A percentile compares a stretch with the other conserved stretches of the same genome.
These are phyloP conservation scores for Albatrellus ellisii DNA, from an alignment of 768 basidiomycete species.

Conservation along the genomic window DNA sequence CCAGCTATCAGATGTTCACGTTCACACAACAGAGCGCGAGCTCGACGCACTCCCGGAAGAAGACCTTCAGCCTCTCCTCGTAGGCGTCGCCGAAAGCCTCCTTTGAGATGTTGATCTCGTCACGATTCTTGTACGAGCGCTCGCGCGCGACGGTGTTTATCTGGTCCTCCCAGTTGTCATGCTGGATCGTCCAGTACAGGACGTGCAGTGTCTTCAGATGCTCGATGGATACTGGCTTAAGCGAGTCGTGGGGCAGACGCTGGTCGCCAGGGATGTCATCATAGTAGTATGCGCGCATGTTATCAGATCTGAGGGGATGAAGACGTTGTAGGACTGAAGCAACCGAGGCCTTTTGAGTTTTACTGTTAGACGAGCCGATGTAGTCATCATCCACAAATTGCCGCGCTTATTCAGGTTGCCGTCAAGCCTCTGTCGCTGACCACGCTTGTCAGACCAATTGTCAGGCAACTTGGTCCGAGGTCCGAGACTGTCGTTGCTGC, in stretches of 20 bases:
- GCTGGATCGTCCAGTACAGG: slow-evolving; percentile 47
- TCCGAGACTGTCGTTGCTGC: too few relatives aligned
- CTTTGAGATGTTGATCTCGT: slow-evolving; percentile 64
- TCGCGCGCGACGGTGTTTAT: slow-evolving; percentile 53
- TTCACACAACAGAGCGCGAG: neutral
- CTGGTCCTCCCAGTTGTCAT: slow-evolving; percentile 30
- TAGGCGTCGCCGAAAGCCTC: slow-evolving; percentile 72
- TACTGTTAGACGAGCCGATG: too few relatives aligned
- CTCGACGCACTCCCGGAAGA: slow-evolving; percentile 58
- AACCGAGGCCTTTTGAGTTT: too few relatives aligned
- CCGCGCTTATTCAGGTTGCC: too few relatives aligned
- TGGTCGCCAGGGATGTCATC: slow-evolving; percentile 73
- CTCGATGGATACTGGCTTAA: slow-evolving; percentile 37
- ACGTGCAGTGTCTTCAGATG: slow-evolving; percentile 48
- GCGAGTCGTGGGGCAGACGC: slow-evolving; percentile 62
- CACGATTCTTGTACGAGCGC: slow-evolving; percentile 72
- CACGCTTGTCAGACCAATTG: too few relatives aligned
- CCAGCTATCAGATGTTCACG: neutral
- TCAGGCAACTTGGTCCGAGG: too few relatives aligned
- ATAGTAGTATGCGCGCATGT: slow-evolving; percentile 67
- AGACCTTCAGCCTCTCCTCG: slow-evolving; percentile 67
- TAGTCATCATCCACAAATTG: too few relatives aligned
- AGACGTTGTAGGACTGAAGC: too few relatives aligned
- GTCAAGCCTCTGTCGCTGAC: too few relatives aligned
- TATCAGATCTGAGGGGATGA: too few relatives aligned